Conservation (phyloP, 768 basidiomycete genomes). For the Mycena albidolilacea region DNA sequence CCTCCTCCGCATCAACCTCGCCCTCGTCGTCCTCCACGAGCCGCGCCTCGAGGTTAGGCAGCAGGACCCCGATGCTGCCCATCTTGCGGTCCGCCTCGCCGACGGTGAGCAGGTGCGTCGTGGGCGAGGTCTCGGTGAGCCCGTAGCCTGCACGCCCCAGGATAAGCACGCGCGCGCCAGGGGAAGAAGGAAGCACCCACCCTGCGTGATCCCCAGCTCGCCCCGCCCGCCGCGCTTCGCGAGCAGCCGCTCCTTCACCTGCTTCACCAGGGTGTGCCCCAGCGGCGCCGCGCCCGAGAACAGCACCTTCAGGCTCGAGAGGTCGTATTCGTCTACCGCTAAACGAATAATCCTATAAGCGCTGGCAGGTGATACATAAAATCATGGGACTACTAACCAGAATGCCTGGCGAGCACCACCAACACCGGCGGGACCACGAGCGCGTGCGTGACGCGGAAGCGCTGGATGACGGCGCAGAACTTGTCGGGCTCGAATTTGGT, state of each 20-base stretch:
- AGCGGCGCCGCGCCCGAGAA: constrained; percentile 89
- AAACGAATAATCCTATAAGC: background rate
- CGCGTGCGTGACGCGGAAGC: constrained; percentile 70
- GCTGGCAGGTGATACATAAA: constrained; percentile 3
- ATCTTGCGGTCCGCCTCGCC: constrained; percentile 62
- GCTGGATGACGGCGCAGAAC: constrained; percentile 77
- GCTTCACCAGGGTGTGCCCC: constrained; percentile 69
- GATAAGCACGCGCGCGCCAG: background rate
- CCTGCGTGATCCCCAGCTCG: constrained; percentile 64
- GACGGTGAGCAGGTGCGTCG: constrained; percentile 68
- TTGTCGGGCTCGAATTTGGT: constrained; percentile 78
- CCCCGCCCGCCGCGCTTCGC: constrained; percentile 57
- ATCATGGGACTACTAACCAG: constrained; percentile 58
- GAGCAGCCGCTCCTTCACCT: constrained; percentile 56
- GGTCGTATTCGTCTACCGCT: constrained; percentile 78
- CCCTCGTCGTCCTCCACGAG: constrained; percentile 73
- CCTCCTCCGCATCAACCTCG: constrained; percentile 62
- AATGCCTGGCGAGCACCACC: constrained; percentile 79
- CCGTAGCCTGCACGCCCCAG: constrained; percentile 70
- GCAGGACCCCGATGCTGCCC: constrained; percentile 77
- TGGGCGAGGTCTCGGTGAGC: constrained; percentile 88
- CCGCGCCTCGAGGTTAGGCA: constrained; percentile 84
- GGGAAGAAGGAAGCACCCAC: constrained; percentile 60
- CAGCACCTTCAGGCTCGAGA: constrained; percentile 70
- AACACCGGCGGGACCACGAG: constrained; percentile 89